Evolutionary conservation across 2,329 filamentous ascomycete species (phyloP), one percentile per base, ranked within the genome.

Genomic region (Rugonectria rugulosa): DNA sequence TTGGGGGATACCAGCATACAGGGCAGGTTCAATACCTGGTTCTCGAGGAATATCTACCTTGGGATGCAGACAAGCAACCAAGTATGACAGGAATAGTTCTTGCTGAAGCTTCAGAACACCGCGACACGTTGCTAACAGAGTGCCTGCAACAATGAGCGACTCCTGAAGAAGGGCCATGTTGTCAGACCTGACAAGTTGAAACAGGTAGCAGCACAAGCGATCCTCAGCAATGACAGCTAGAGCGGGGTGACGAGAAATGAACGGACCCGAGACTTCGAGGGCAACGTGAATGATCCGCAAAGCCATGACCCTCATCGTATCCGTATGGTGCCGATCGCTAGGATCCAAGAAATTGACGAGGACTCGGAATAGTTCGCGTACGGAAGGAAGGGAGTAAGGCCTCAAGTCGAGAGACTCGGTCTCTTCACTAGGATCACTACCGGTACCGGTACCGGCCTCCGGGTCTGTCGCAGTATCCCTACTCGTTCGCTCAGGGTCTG

Each of bases 231-330:
- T 84, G 5, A 84, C 86, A 10, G 94, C 93, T 46, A 99, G 79
- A 54, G 90, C 91, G 6, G 94, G 93, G 71, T 99, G 95, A 60
- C 90, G 90, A 43, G 93, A 91, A 70, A 99, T 97, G 7, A 93
- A 96, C 4, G 95, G 94, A 0, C 95, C 95, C 2, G 95, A 92
- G 54, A 99, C 94, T 75, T 99, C 95, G 19, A 99, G 83, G 2
- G 95, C 95, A 38, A 99, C 95, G 72, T 99, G 95, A 51, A 99
- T 95, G 61, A 99, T 98, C 37, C 95, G 87, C 62, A 99, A 78
- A 15, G 95, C 95, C 93, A 99, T 99, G 34, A 99, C 92, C 65
- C 94, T 87, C 89, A 98, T 95, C 1, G 91, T 89, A 70, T 99
- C 95, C 3, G 92, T 96, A 72, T 97, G 91, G 65, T 94, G 91